A percentile compares a stretch with the other conserved stretches of the same genome.
These are phyloP conservation scores for Globomyces sp. DNA, from an alignment of 371 early-diverging fungal species.

Conservation along the genomic window DNA sequence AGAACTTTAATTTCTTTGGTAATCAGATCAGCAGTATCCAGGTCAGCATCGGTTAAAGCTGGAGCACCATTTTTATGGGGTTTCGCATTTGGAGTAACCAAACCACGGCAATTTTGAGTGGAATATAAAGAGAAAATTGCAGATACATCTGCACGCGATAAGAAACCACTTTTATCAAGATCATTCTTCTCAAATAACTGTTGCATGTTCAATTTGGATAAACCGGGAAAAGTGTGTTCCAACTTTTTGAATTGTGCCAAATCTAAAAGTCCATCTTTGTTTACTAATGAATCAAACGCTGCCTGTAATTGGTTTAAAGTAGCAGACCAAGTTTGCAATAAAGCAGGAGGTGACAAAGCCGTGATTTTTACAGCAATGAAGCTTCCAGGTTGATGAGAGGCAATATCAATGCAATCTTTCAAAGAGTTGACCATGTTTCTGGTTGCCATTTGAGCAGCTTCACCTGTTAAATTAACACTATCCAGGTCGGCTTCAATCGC, in stretches of 20 bases:
- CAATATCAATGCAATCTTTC: slow-evolving; percentile 63
- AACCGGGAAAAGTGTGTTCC: not conserved
- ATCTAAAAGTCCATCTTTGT: slow-evolving; percentile 2
- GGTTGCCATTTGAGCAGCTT: slow-evolving; percentile 40
- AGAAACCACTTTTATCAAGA: slow-evolving; percentile 8
- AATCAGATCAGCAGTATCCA: slow-evolving; percentile 72
- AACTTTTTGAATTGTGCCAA: slow-evolving; percentile 7
- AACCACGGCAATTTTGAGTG: slow-evolving; percentile 6
- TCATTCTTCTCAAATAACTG: slow-evolving; percentile 8
- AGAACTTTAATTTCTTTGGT: slow-evolving; percentile 64
- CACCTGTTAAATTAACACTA: slow-evolving; percentile 33
- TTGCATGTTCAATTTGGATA: slow-evolving; percentile 9
- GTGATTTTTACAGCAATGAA: slow-evolving; percentile 93
- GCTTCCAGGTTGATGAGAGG: slow-evolving; percentile 58
- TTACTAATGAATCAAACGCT: not conserved
- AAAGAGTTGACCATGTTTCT: slow-evolving; percentile 65
- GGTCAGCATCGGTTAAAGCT: slow-evolving; percentile 51
- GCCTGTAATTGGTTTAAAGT: slow-evolving; percentile 25
- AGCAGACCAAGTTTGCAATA: slow-evolving; percentile 71
- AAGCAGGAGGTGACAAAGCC: slow-evolving; percentile 72
- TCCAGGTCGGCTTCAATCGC: slow-evolving; percentile 87
- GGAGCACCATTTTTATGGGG: too few species aligned
- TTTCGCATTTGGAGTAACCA: not conserved
- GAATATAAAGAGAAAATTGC: slow-evolving; percentile 10
- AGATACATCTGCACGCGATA: slow-evolving; percentile 8